Base-by-base conservation (phyloP, 2,329 filamentous ascomycete species). In the Dactylonectria estremocensis region DNA sequence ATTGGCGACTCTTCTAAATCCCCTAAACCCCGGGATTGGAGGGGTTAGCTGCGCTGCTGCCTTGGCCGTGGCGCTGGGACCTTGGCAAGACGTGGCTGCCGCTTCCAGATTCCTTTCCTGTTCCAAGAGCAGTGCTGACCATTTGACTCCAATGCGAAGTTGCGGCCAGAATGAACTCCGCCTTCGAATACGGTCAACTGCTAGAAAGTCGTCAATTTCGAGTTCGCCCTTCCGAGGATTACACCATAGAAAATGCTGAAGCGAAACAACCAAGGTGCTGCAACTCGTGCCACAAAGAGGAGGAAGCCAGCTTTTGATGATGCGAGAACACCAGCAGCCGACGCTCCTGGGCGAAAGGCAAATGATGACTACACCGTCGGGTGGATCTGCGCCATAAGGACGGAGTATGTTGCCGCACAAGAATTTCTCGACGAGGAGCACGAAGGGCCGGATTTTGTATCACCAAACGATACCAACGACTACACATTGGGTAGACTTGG, bases 351-450 rank as follows among this genome's bases (percentile, higher is more conserved):
- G 35, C 35, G 35, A 37, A 37, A 37, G 35, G 35, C 13, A 37
- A 37, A 37, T 46, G 5, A 53, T 18, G 28, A 53, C 11, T 53
- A 53, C 10, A 31, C 46, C 11, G 18, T 49, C 20, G 18, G 46
- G 18, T 49, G n/a, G 35, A 37, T 37, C 35, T 37, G 13, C 35
- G 13, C 35, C 13, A 37, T 37, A 37, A 45, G 8, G 10, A 43
- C 40, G 8, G 54, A 57, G 40, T 43, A 28, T 11, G 37, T 57
- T 18, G 54, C 54, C 18, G 54, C 54, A 22, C 7, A 46, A 33
- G 40, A 24, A 8, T 57, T 57, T n/a, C 35, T 57, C 16, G 37
- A 57, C 37, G 54, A 57, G n/a, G 24, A 20, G 7, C 43, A 48
- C 18, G 3, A 35, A 8, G 22, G 4, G 6, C 16, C 2, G 5